Evolutionary conservation across 2,329 filamentous ascomycete genomes (phyloP).

Genomic region (Alternaria angustiovoidea): DNA sequence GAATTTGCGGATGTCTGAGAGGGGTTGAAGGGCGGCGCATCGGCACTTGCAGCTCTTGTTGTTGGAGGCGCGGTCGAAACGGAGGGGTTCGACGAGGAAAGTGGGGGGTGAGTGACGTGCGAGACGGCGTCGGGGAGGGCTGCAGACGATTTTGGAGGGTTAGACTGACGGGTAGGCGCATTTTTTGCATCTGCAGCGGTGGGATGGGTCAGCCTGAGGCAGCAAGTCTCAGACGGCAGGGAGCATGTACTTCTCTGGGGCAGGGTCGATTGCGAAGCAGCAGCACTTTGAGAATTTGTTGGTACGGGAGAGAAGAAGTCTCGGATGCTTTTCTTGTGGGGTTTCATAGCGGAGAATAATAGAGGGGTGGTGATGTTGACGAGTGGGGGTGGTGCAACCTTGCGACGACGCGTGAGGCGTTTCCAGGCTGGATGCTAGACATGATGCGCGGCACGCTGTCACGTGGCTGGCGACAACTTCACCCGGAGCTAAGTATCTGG

Average conservation of each 20-base stretch:
- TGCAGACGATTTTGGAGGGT: neutral
- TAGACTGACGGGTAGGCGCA: neutral
- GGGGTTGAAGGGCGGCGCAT: slow-evolving; percentile 22
- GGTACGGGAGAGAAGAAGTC: slow-evolving; percentile 58
- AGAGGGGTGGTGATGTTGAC: neutral
- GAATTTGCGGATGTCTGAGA: slow-evolving; percentile 42
- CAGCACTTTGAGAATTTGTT: slow-evolving; percentile 28
- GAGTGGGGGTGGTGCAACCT: slow-evolving; percentile 11
- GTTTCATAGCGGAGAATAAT: slow-evolving; percentile 18
- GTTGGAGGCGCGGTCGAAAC: slow-evolving; percentile 10
- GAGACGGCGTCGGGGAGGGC: neutral
- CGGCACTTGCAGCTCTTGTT: slow-evolving; percentile 4
- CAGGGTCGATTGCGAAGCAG: slow-evolving; percentile 22
- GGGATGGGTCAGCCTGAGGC: slow-evolving; percentile 3
- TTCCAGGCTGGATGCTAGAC: neutral
- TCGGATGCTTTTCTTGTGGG: slow-evolving; percentile 49
- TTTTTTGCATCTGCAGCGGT: slow-evolving; percentile 11
- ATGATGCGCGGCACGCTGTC: slow-evolving; percentile 20
- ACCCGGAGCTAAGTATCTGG: neutral
- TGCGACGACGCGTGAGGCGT: slow-evolving; percentile 4
- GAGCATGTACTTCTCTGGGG: slow-evolving; percentile 32
- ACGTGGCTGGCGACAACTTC: slow-evolving; percentile 16
- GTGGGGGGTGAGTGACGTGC: neutral
- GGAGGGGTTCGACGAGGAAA: slow-evolving; percentile 3
- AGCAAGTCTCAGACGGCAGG: neutral